Base-by-base conservation (phyloP, 2,329 filamentous ascomycete species). In the Corynespora cassiicola region DNA sequence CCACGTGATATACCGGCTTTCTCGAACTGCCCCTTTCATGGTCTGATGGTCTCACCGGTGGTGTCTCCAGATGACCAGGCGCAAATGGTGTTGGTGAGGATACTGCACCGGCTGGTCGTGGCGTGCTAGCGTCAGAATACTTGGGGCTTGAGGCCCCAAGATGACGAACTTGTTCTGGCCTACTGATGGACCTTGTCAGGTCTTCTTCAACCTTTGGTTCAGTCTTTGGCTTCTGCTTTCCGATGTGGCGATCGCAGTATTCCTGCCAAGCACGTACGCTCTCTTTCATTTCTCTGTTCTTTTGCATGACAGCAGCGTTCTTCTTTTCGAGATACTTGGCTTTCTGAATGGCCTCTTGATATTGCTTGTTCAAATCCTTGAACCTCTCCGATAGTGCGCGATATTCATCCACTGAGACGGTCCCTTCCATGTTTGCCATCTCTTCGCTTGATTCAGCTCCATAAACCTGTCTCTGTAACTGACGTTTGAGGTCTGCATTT, bases 231-330 rank as follows among this genome's bases (percentile, higher is more conserved):
- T 50, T 56, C 21, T 50, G 53, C 21, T 53, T 58, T 11, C 50
- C 55, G 4, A 50, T 44, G 18, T 65, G 54, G 8, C 56, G 61
- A 34, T 68, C 63, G 27, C 50, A 55, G 28, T 66, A 69, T 15
- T 61, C 52, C 40, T 67, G 63, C 68, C 68, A 71, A 18, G 60
- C 60, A 26, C 56, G 62, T 6, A 68, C 65, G 21, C 47, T 67
- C 10, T 68, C 56, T 36, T 73, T 74, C 55, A 70, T 69, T 3
- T 68, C 58, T 28, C 54, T 61, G 35, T 69, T 66, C 36, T 66
- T 64, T 28, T 60, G 47, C 59, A 58, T 68, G 29, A 62, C 66
- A 24, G 37, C 44, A 2, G 36, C 46, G 23, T 65, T 66, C 45
- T 66, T 66, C 36, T 51, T 61, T 25, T 67, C 56, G 7, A 61